Percentiles rank a stretch among this genome's conserved stretches.
These are phyloP conservation scores for Pelargonium nanum DNA, from an alignment of 345 rosid species.

Conservation along the genomic window DNA sequence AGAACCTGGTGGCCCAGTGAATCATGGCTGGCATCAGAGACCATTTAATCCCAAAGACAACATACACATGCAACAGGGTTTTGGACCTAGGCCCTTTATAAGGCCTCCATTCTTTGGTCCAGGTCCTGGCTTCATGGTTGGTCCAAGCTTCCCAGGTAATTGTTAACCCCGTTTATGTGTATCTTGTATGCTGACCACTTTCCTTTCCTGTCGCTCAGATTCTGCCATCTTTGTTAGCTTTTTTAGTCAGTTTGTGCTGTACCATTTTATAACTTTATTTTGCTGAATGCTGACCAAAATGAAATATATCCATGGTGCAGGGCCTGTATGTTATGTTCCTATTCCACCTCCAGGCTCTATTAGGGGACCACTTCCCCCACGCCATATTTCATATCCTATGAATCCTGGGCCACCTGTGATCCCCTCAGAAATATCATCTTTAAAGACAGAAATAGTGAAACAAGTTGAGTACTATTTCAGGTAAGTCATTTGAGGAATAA, in stretches of 20 bases:
- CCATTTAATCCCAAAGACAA: conserved; percentile 40
- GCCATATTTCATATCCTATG: conserved; percentile 43
- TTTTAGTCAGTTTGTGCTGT: background rate
- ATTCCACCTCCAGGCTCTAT: conserved; percentile 55
- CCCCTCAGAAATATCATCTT: conserved; percentile 35
- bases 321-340: conserved; percentile 59
- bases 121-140: conserved; percentile 60
- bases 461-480: conserved; percentile 97
- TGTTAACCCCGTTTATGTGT: conserved; percentile 7
- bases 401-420: conserved; percentile 37
- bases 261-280: background rate
- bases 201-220: background rate
- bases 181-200: background rate
- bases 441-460: conserved; percentile 46
- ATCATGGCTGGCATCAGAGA: conserved; percentile 57
- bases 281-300: conserved; percentile 4
- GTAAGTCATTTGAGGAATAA: conserved; percentile 20
- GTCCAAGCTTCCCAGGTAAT: conserved; percentile 75
- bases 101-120: conserved; percentile 59
- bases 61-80: conserved; percentile 46
- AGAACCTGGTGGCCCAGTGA: conserved; percentile 36
- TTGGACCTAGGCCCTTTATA: conserved; percentile 55
- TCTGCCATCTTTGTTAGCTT: background rate
- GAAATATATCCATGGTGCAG: conserved; percentile 26
- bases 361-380: conserved; percentile 67